These are phyloP conservation scores for Erodium trifolium DNA, from an alignment of 441 rosid species.

Conservation along the genomic window DNA sequence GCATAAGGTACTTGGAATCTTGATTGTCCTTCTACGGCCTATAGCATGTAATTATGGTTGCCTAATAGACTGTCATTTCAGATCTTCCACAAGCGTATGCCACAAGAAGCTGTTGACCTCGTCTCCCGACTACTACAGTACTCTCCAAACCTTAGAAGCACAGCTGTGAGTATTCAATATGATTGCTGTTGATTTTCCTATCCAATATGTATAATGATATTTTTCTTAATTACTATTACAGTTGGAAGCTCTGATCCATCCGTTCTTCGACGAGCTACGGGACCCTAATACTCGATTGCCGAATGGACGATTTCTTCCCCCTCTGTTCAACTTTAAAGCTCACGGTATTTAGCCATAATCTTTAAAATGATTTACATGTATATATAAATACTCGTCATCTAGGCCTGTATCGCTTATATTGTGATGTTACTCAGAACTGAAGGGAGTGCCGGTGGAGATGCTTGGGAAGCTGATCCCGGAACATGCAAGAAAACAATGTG, in stretches of 20 bases:
- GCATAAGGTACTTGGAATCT: constrained; percentile 26
- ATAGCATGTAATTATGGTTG: neutral
- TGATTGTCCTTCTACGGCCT: neutral
- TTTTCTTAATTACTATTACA: constrained; percentile 17
- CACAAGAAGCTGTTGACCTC: constrained; percentile 91
- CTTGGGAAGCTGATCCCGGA: constrained; percentile 3
- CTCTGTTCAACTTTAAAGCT: constrained; percentile 23
- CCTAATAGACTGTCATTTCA: constrained; percentile 21
- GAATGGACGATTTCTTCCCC: constrained; percentile 83
- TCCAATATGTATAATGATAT: neutral
- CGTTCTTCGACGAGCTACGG: constrained; percentile 33
- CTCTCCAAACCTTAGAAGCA: constrained; percentile 86
- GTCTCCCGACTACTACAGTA: constrained; percentile 88
- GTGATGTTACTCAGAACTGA: neutral
- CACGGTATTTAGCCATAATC: constrained; percentile 52
- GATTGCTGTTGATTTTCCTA: neutral
- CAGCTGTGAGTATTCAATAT: constrained; percentile 55
- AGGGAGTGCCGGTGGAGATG: constrained; percentile 7
- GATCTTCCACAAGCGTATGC: constrained; percentile 91
- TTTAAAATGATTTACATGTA: neutral
- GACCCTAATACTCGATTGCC: constrained; percentile 68
- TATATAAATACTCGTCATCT: neutral
- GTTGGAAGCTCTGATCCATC: constrained; percentile 56
- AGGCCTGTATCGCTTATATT: neutral
- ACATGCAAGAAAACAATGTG: constrained; percentile 5